phyloP scores from a whole-genome alignment of 345 rosid genomes.

The Aethionema arabicum region DNA sequence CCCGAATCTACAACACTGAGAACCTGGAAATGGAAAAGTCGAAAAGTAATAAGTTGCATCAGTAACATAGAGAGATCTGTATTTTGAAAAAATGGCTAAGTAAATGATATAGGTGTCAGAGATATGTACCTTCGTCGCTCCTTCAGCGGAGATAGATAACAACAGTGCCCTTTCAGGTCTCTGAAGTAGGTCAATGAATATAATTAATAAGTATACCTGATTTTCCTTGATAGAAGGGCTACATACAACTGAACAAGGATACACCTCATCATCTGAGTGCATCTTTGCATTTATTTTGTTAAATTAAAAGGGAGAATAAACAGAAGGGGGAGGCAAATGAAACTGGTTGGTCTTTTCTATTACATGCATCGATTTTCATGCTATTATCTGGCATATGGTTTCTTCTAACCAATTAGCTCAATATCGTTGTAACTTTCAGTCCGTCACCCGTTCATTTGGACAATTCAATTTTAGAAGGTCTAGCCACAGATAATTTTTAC shows the following conservation, averaged over 20 bases:
- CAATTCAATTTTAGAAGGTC: conserved; percentile 11
- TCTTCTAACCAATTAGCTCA: neutral
- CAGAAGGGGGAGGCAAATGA: conserved; percentile 6
- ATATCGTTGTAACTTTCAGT: conserved; percentile 12
- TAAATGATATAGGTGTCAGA: conserved; percentile 7
- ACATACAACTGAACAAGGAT: conserved; percentile 22
- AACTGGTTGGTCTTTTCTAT: conserved; percentile 14
- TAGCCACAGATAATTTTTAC: conserved; percentile 12
- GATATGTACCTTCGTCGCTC: conserved; percentile 75
- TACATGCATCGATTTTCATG: conserved; percentile 15
- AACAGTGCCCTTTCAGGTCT: conserved; percentile 78
- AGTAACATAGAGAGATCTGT: conserved; percentile 13
- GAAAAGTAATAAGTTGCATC: conserved; percentile 24
- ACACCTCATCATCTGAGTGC: neutral
- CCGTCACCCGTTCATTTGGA: conserved; percentile 13
- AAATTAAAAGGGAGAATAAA: neutral
- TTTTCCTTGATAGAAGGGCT: conserved; percentile 9
- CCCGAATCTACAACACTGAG: conserved; percentile 77
- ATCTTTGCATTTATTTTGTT: conserved; percentile 19
- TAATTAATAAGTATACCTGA: conserved; percentile 11
- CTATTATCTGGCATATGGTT: conserved; percentile 8
- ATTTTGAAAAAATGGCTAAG: conserved; percentile 16
- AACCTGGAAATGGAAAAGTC: conserved; percentile 51
- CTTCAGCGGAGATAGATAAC: conserved; percentile 69
- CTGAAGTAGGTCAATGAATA: conserved; percentile 48